Base-by-base conservation (phyloP, 352 stramenopile species). In the Phytophthora hibernalis region DNA sequence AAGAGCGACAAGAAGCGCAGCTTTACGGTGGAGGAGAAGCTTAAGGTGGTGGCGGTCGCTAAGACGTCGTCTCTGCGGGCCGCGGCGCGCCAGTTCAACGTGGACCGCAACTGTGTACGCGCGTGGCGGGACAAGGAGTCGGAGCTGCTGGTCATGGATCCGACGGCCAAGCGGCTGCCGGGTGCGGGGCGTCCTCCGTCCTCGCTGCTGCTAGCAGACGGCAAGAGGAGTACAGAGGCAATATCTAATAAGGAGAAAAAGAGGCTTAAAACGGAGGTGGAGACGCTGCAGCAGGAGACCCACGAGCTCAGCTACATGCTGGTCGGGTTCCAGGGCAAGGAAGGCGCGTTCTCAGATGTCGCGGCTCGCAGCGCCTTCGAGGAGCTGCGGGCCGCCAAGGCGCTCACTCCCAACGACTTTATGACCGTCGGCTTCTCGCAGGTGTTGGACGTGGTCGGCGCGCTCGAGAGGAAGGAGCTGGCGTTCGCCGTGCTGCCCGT, bases 21-120 rank as follows among this genome's bases (percentile, higher is more conserved):
- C 78, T 92, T 88, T 61, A 90, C 83, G 3, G 83, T 89, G 21
- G 76, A 88, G 48, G 80, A 92, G 70, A 90, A 90, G 66, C 76
- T 90, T 38, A 72, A 70, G 53, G 84, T 88, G 53, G 81, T 92
- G 40, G 76, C 80, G 47, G 81, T 79, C 1, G 72, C 76, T 28
- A 86, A 86, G 55, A 70, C 51, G 52, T 70, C 82, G 54, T 90
- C 81, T 38, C 66, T 92, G 33, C 78, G 79, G 13, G 74, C 79
- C 0, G 80, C 85, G 15, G 82, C 83, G 33, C 76, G 74, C 16
- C 82, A 83, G 44, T 91, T 83, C 74, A 85, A 86, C 54, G 80
- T 90, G 21, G 82, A 91, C 60, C 80, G 82, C 65, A 92, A 90
- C 69, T 90, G 80, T 61, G 86, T 92, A 45, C 80, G 84, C 52